Base-by-base conservation (phyloP, 1,284 basidiomycete species). In the Mycena sp. region DNA sequence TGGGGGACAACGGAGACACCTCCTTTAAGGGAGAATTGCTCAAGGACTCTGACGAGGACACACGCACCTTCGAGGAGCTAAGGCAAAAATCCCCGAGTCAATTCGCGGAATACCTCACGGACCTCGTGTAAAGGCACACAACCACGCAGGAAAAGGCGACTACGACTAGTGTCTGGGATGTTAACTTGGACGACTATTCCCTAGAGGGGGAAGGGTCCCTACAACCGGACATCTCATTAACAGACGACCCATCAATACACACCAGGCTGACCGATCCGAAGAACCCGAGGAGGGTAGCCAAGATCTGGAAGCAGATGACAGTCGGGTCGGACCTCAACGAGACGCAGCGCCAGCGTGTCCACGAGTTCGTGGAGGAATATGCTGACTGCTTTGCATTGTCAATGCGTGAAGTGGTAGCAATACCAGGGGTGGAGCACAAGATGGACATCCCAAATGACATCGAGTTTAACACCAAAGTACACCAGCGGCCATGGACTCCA, bases 311-410 rank as follows among this genome's bases (percentile, higher is more conserved):
- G 2, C 14, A 7, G 9, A n/a, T 48, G 14, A 32, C 46, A 4
- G 21, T 48, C 19, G 28, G 46, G 7, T 19, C 46, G 6, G 46
- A 67, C 23, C 21, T 67, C 4, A 43, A 38, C 0, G 23, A 9
- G 9, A 53, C 53, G n/a, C 19, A 67, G 35, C 58, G 35, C 4
- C 6, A 10, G 10, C 3, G 32, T 19, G 61, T 66, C 1, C 38
- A 40, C 6, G 16, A 35, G 9, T 40, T 67, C 12, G 30, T 71
- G 3, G 7, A 16, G 0, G 69, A 74, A 38, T 71, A 61, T 52
- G 74, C 73, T 9, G 74, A 74, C 52, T 67, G 65, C 49, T 76
- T 74, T 58, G 73, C 72, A 6, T 60, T 75, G 17, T 70, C 72
- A 12, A 62, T 76, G 30, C 67, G 67, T 43, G 70, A 76, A 53